Evolutionary conservation across 148 eudicot species (phyloP).

Genomic region (Amaranthus hypochondriacus): DNA sequence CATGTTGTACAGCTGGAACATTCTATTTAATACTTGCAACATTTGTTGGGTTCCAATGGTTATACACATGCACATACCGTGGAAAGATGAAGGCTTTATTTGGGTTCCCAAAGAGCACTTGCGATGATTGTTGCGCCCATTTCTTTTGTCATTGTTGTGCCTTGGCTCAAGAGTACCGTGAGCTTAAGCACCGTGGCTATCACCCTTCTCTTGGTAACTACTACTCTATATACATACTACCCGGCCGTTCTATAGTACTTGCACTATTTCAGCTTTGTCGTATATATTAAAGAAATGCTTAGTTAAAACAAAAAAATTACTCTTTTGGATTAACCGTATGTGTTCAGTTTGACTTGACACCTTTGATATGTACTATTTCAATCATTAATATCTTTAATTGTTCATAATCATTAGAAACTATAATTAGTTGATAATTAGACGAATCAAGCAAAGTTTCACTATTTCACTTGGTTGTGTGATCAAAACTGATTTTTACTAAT

Average conservation of each 20-base stretch:
- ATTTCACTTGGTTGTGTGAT: no score
- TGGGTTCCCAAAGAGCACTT: conserved; percentile 20
- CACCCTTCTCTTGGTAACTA: conserved; percentile 28
- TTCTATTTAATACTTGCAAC: conserved; percentile 13
- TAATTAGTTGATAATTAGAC: no score
- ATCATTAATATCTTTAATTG: no score
- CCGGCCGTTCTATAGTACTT: not conserved
- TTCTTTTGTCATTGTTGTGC: conserved; percentile 34
- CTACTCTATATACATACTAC: not conserved
- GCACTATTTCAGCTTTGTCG: no score
- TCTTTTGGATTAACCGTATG: not conserved
- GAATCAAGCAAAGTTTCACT: no score
- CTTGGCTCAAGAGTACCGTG: conserved; percentile 43
- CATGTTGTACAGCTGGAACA: conserved; percentile 30
- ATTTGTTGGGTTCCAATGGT: conserved; percentile 21
- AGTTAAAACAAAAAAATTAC: not conserved
- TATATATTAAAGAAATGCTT: no score
- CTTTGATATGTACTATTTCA: no score
- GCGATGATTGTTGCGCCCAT: conserved; percentile 33
- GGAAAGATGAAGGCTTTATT: conserved; percentile 31
- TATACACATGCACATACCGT: conserved; percentile 33
- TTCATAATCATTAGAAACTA: no score
- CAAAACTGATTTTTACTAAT: no score
- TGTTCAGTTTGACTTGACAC: not conserved
- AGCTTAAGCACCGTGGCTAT: conserved; percentile 34